phyloP scores from a whole-genome alignment of 164 flowering plant genomes.

The Piper longum region DNA sequence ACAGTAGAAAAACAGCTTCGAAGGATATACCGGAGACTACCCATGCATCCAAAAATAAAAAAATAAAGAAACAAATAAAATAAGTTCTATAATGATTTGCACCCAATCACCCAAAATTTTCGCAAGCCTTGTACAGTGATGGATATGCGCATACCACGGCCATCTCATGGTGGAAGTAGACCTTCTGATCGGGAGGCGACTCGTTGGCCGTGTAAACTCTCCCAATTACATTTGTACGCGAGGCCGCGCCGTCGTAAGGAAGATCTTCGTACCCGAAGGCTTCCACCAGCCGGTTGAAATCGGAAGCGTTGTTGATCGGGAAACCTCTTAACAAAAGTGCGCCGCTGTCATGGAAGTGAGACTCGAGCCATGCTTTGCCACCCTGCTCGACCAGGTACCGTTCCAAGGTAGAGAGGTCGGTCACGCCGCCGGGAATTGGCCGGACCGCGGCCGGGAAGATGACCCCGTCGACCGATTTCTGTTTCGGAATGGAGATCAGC shows the following conservation, averaged over 20 bases:
- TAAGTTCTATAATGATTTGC: no score
- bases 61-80: no score
- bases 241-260: slow-evolving; percentile 49
- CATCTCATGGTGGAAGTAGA: slow-evolving; percentile 63
- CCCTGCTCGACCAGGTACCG: slow-evolving; percentile 12
- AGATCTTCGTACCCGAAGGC: slow-evolving; percentile 45
- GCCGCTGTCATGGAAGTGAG: slow-evolving; percentile 34
- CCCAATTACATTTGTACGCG: slow-evolving; percentile 36
- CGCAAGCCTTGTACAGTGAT: no score
- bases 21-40: slow-evolving; percentile 37
- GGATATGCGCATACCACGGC: slow-evolving; percentile 22
- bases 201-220: slow-evolving; percentile 55
- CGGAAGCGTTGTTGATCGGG: slow-evolving; percentile 26
- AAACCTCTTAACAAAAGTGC: slow-evolving; percentile 47
- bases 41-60: no score
- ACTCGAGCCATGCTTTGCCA: slow-evolving; percentile 44
- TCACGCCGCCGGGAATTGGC: no score
- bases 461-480: no score
- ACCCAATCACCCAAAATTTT: no score
- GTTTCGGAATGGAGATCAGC: no score
- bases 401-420: no score
- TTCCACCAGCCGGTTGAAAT: slow-evolving; percentile 41
- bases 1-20: slow-evolving; percentile 39
- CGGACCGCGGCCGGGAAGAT: no score
- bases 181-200: slow-evolving; percentile 44